Evolutionary conservation across 2,329 filamentous ascomycete species (phyloP), one percentile per base, ranked within the genome.

Genomic region (Apiospora koreana): DNA sequence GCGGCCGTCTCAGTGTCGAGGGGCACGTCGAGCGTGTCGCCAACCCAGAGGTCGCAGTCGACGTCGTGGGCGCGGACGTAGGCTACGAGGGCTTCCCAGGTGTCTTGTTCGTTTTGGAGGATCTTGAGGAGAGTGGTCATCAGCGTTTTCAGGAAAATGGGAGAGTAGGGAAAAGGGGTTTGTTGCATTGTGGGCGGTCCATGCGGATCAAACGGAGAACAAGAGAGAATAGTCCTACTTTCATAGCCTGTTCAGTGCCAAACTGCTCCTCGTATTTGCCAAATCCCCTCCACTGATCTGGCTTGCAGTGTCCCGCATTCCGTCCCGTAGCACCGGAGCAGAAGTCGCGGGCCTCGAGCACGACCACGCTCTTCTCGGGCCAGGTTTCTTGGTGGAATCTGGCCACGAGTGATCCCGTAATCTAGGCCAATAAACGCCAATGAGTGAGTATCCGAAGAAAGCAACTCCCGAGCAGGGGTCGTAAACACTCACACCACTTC

Each of bases 21-120:
- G 23, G 73, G 70, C 28, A 74, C 71, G 68, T 74, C 73, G 16
- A 74, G 67, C n/a, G 71, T 74, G 50, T 74, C 68, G 23, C 73
- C 73, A 4, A 74, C 73, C 72, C 73, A 73, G 45, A 74, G 72
- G 42, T 74, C 73, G 46, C 73, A 74, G 45, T 74, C 69, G 16
- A 74, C 71, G 10, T 70, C 68, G 25, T 74, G 64, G 12, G 69
- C 69, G 23, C 66, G 66, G 42, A 74, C 69, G 48, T 74, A 74
- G 41, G 43, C 28, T 9, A 74, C 73, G 9, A 73, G 45, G 43
- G 54, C 68, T 23, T 69, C 69, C 70, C 71, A 74, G 3, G 73
- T 74, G 35, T 73, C 58, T 50, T 68, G 69, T 50, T 72, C 71
- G 43, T 72, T 72, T 68, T 69, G 67, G 35, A 72, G 38, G 21